Evolutionary conservation across 352 stramenopile genomes (phyloP).

Genomic region (Globisporangium barbulae): DNA sequence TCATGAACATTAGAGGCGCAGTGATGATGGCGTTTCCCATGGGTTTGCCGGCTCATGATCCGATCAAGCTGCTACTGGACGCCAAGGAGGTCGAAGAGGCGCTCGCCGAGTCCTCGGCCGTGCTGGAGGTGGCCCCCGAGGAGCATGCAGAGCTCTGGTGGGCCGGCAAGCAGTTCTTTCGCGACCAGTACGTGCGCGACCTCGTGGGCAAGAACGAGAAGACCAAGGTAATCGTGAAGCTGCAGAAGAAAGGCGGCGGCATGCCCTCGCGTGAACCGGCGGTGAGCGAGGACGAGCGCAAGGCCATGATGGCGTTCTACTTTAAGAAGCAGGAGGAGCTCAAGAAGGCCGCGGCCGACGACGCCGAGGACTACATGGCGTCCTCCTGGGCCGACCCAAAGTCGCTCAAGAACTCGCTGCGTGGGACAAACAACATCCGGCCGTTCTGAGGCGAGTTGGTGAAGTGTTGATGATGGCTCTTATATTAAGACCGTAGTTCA

Average conservation of each 20-base stretch:
- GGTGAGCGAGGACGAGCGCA: slow-evolving; percentile 93
- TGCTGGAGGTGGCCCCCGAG: slow-evolving; percentile 75
- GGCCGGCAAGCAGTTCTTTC: slow-evolving; percentile 94
- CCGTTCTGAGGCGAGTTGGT: slow-evolving; percentile 43
- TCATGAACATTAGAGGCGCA: slow-evolving; percentile 90
- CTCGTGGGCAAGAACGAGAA: slow-evolving; percentile 96
- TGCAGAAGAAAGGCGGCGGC: slow-evolving; percentile 88
- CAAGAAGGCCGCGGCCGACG: slow-evolving; percentile 79
- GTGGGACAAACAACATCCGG: slow-evolving; percentile 84
- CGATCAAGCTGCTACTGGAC: slow-evolving; percentile 85
- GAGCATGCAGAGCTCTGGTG: slow-evolving; percentile 93
- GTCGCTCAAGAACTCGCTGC: slow-evolving; percentile 91
- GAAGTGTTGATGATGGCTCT: background rate
- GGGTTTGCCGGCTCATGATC: slow-evolving; percentile 90
- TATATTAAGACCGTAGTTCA: background rate
- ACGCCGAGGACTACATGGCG: slow-evolving; percentile 95
- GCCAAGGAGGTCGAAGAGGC: slow-evolving; percentile 49
- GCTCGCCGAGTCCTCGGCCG: slow-evolving; percentile 61
- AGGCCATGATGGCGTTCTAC: slow-evolving; percentile 97
- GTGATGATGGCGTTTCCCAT: slow-evolving; percentile 95
- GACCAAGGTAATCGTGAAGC: slow-evolving; percentile 88
- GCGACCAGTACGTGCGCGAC: slow-evolving; percentile 87
- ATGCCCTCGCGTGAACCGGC: slow-evolving; percentile 78
- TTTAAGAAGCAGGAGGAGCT: slow-evolving; percentile 90
- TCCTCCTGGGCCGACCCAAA: slow-evolving; percentile 93